Evolutionary conservation across 768 basidiomycete genomes (phyloP).

Genomic region (Mycena chlorophos): DNA sequence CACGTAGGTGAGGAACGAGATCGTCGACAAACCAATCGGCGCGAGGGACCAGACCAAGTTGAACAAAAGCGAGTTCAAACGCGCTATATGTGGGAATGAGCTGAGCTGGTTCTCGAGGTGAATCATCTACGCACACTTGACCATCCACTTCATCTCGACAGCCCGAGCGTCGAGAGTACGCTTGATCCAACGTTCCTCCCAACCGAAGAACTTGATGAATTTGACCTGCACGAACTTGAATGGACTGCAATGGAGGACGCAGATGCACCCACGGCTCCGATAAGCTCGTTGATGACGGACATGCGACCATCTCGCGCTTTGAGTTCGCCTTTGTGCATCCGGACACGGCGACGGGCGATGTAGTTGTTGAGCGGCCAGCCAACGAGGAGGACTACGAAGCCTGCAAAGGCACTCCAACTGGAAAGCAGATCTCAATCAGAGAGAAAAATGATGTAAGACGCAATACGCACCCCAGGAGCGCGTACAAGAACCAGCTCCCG

Average conservation of each 20-base stretch:
- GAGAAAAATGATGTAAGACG: conserved; percentile 9
- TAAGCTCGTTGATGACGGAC: conserved; percentile 74
- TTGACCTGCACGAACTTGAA: conserved; percentile 45
- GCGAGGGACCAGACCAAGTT: conserved; percentile 57
- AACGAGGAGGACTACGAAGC: conserved; percentile 63
- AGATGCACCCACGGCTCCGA: conserved; percentile 58
- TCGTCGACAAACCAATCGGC: conserved; percentile 76
- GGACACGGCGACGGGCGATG: conserved; percentile 57
- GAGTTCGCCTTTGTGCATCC: conserved; percentile 60
- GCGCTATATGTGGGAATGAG: not conserved
- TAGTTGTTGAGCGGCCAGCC: conserved; percentile 72
- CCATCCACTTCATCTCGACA: conserved; percentile 17
- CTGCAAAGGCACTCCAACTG: conserved; percentile 69
- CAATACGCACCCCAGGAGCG: conserved; percentile 46
- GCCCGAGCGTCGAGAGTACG: conserved; percentile 10
- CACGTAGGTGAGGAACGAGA: conserved; percentile 75
- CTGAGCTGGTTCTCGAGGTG: not conserved
- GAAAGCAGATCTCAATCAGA: not conserved
- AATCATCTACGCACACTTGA: not conserved
- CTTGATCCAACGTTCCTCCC: conserved; percentile 21
- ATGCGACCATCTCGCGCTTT: conserved; percentile 74
- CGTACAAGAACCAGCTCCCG: conserved; percentile 58
- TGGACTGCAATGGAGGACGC: too few species aligned
- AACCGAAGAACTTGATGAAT: conserved; percentile 61
- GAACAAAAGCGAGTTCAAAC: not conserved